Conservation (phyloP, 192 early-diverging fungal species). For the Entophlyctis helioformis region DNA sequence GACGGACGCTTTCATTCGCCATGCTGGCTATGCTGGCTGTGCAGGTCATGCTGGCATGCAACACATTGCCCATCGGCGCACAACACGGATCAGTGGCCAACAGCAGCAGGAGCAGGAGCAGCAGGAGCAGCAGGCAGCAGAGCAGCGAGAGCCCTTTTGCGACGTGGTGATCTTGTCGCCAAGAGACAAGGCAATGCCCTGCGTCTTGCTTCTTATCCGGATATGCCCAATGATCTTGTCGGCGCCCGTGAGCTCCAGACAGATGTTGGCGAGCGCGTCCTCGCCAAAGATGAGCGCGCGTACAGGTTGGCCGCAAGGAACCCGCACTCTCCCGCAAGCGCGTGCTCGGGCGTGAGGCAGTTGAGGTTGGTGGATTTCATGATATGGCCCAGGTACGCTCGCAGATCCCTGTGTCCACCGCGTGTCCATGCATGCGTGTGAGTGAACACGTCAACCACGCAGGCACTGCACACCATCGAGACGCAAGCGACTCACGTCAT, state of each 20-base stretch:
- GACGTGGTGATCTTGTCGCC: constrained; percentile 42
- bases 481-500: constrained; percentile 47
- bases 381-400: constrained; percentile 81
- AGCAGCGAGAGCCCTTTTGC: too few species aligned
- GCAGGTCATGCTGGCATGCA: too few species aligned
- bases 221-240: constrained; percentile 85
- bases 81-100: too few species aligned
- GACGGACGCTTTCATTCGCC: too few species aligned
- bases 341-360: constrained; percentile 91
- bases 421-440: too few species aligned
- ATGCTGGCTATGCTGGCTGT: too few species aligned
- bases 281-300: constrained; percentile 93
- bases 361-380: constrained; percentile 95
- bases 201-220: constrained; percentile 93
- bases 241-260: constrained; percentile 65
- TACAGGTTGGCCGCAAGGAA: constrained; percentile 98
- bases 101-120: too few species aligned
- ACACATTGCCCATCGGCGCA: too few species aligned
- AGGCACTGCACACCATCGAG: neutral
- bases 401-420: constrained; percentile 51
- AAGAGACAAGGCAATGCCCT: constrained; percentile 91
- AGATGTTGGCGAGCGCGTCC: constrained; percentile 95
- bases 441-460: too few species aligned
- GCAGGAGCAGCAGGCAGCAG: too few species aligned
- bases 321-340: constrained; percentile 87